phyloP scores from a whole-genome alignment of 2,329 filamentous ascomycete genomes.

The Torrubiellomyces zombiae region DNA sequence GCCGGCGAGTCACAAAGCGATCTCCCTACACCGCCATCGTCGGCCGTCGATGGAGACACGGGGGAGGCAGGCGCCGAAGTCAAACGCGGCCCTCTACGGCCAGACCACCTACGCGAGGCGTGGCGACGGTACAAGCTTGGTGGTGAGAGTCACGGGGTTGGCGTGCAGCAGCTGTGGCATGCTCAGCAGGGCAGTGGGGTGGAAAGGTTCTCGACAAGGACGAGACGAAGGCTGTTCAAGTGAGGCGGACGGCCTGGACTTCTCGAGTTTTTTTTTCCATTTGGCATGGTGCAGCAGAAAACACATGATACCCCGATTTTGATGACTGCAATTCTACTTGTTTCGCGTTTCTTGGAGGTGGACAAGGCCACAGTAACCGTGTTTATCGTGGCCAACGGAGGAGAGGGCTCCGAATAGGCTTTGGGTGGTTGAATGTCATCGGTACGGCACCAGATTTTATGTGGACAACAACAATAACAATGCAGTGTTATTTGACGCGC shows the following conservation, averaged over 20 bases:
- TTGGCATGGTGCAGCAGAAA: not conserved
- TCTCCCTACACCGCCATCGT: constrained; percentile 24
- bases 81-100: constrained; percentile 43
- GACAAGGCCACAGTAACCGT: too few species aligned
- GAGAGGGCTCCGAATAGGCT: too few species aligned
- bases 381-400: too few species aligned
- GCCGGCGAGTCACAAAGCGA: constrained; percentile 42
- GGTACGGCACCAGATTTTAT: too few species aligned
- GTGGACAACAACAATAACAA: too few species aligned
- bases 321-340: too few species aligned
- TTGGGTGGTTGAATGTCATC: too few species aligned
- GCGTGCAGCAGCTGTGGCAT: constrained; percentile 44
- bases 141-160: constrained; percentile 45
- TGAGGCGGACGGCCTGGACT: constrained; percentile 14
- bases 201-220: constrained; percentile 39
- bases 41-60: constrained; percentile 15
- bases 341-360: too few species aligned
- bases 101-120: constrained; percentile 61
- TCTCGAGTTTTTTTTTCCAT: not conserved
- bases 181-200: constrained; percentile 41
- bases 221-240: constrained; percentile 36
- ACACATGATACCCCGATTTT: constrained; percentile 2
- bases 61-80: constrained; percentile 12
- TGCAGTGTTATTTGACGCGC: too few species aligned
- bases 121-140: constrained; percentile 48